Evolutionary conservation across 768 basidiomycete genomes (phyloP), one percentile per base, ranked within the genome.

Genomic region (Mycena epipterygia): DNA sequence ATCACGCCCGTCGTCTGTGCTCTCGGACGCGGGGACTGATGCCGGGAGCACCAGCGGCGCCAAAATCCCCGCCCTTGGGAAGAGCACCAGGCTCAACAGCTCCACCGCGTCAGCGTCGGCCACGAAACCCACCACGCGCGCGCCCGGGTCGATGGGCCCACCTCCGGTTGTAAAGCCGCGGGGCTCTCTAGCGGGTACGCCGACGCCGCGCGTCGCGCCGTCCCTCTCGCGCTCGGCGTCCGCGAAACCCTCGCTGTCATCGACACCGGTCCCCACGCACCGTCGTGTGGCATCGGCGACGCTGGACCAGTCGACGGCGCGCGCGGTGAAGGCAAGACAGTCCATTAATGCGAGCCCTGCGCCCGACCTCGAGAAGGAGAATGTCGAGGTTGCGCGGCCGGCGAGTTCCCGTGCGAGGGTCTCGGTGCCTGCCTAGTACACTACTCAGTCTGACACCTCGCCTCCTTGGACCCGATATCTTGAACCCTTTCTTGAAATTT

Each of bases 361-460:
- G 49, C 79, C 84, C 19, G 87, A 84, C 69, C n/a, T 46, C 44
- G 90, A 91, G 76, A 91, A 91, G 80, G 90, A 91, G 80, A 91
- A 91, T 71, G 76, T 87, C 63, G 82, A 83, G 56, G 74, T 30
- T 12, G 23, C 59, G 13, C 67, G 72, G 23, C 72, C 72, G 44
- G 14, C 44, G 9, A 33, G 41, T 29, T 61, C 76, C 16, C 72
- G 79, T 21, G 68, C 75, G 61, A 77, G 78, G 55, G 74, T 72
- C 9, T 58, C 65, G 25, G 73, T 74, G 1, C 70, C 73, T 0
- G 66, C 73, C 14, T 71, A 71, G 32, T 39, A 30, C n/a, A 5
- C 32, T 5, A 14, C n/a, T 53, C 7, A 3, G 29, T 14, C 53
- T 5, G 21, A 32, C 21, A 56, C 32, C 11, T 8, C 25, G 16